Base-by-base conservation (phyloP, 768 basidiomycete species). In the Asterophora lycoperdoides region DNA sequence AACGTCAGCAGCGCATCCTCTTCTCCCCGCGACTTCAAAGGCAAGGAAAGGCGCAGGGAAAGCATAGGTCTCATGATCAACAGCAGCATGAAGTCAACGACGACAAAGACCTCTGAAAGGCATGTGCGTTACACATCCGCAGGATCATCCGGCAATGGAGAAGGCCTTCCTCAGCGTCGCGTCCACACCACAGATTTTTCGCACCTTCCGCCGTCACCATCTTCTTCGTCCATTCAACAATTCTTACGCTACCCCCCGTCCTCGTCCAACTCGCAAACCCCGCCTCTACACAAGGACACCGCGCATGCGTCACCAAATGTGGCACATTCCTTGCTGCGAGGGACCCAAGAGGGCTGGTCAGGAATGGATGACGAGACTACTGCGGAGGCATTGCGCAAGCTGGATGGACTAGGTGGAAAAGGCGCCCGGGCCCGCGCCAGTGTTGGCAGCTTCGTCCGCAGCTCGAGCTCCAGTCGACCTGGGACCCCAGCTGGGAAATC, bases 261-360 rank as follows among this genome's bases (percentile, higher is more conserved):
- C 32, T 66, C 70, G n/a, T 64, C 68, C 32, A 68, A 64, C 46
- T 63, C 71, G 1, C 68, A 70, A 47, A 66, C 71, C 9, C 68
- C 71, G 0, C 69, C 71, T 17, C 57, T 68, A 55, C 58, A 66
- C 57, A 61, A 71, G 17, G 74, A 77, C 41, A 68, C 64, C 26
- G 52, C 63, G 32, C 73, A 79, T 56, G 51, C 70, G 9, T 69
- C 83, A 32, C 71, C 84, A 5, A 86, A 78, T 60, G 88, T 93
- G 39, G 90, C 87, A 0, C 90, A 93, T 61, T 91, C 89, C 1
- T 70, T 92, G 46, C 76, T 93, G 19, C 81, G 89, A 55, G 91
- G 91, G 9, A 91, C 87, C 5, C 90, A 93, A 63, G 86, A 91
- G 64, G 91, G 91, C 20, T 93, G 89, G 89, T 85, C 85, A 13